Evolutionary conservation across 2,329 filamentous ascomycete species (phyloP).

Genomic region (Colletotrichum shisoi): DNA sequence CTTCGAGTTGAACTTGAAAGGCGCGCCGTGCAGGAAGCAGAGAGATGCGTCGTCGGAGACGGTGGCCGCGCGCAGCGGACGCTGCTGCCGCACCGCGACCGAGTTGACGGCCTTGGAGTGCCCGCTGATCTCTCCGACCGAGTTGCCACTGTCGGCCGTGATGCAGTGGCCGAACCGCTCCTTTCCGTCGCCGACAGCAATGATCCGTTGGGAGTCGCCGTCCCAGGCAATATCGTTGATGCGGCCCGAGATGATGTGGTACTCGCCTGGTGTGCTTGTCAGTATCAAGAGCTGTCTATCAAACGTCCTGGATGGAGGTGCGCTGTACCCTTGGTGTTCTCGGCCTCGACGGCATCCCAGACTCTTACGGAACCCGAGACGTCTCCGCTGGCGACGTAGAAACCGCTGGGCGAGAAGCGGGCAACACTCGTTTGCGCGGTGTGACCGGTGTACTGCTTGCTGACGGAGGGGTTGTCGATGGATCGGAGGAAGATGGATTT

Average conservation of each 20-base stretch:
- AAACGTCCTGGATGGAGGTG: neutral
- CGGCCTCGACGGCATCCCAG: slow-evolving; percentile 89
- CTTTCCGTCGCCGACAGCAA: slow-evolving; percentile 93
- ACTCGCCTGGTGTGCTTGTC: slow-evolving; percentile 68
- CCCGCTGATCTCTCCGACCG: slow-evolving; percentile 90
- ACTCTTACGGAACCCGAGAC: slow-evolving; percentile 83
- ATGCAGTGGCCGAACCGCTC: slow-evolving; percentile 94
- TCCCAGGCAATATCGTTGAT: slow-evolving; percentile 99
- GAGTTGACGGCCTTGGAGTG: slow-evolving; percentile 91
- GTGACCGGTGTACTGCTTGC: slow-evolving; percentile 92
- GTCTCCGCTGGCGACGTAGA: slow-evolving; percentile 94
- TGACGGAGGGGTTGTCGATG: slow-evolving; percentile 85
- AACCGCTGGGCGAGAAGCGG: slow-evolving; percentile 91
- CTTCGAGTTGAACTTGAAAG: slow-evolving; percentile 95
- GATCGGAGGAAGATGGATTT: slow-evolving; percentile 97
- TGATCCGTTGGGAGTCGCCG: slow-evolving; percentile 93
- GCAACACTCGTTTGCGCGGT: slow-evolving; percentile 89
- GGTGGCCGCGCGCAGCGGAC: slow-evolving; percentile 90
- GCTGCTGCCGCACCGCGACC: slow-evolving; percentile 86
- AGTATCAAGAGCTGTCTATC: slow-evolving; percentile 9
- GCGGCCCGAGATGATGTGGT: slow-evolving; percentile 89
- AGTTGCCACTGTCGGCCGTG: slow-evolving; percentile 94
- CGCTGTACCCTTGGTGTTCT: slow-evolving; percentile 74
- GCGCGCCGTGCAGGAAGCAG: slow-evolving; percentile 91
- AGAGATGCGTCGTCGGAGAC: slow-evolving; percentile 88